Evolutionary conservation across 2,329 filamentous ascomycete species (phyloP).

Genomic region (Leptodontidium sp.): DNA sequence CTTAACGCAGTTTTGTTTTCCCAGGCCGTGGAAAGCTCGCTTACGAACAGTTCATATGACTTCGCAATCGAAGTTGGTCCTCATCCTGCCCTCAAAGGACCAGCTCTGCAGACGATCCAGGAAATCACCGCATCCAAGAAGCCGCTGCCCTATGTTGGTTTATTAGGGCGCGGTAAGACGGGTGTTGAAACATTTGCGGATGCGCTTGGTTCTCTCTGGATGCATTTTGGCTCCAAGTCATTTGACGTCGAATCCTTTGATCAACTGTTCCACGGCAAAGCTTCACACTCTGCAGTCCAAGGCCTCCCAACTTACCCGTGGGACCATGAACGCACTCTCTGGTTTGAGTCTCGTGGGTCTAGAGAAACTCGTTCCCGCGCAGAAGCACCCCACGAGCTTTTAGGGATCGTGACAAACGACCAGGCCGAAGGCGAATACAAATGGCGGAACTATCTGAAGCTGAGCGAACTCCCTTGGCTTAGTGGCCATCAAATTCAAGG

Average conservation of each 20-base stretch:
- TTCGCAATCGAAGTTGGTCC: slow-evolving; percentile 47
- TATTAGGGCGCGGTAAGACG: slow-evolving; percentile 23
- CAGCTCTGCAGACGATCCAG: slow-evolving; percentile 37
- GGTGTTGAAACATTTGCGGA: slow-evolving; percentile 34
- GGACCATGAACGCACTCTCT: slow-evolving; percentile 29
- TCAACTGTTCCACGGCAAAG: slow-evolving; percentile 9
- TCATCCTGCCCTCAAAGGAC: slow-evolving; percentile 47
- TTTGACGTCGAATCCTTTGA: slow-evolving; percentile 20
- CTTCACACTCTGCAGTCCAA: not conserved
- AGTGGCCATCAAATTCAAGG: slow-evolving; percentile 52
- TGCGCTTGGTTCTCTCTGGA: slow-evolving; percentile 38
- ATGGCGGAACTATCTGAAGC: slow-evolving; percentile 30
- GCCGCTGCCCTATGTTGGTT: slow-evolving; percentile 28
- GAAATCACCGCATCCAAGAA: slow-evolving; percentile 1
- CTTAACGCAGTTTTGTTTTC: slow-evolving; percentile 52
- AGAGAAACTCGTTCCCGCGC: slow-evolving; percentile 9
- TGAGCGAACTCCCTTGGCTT: slow-evolving; percentile 53
- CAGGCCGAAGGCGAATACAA: slow-evolving; percentile 15
- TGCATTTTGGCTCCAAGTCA: slow-evolving; percentile 35
- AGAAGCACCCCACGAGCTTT: slow-evolving; percentile 25
- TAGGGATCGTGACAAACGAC: slow-evolving; percentile 25
- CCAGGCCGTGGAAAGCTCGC: slow-evolving; percentile 46
- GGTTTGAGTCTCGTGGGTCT: slow-evolving; percentile 31
- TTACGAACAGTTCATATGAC: slow-evolving; percentile 22
- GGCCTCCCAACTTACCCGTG: slow-evolving; percentile 35